Evolutionary conservation across 441 rosid species (phyloP).

Genomic region (Macaranga tanarius): DNA sequence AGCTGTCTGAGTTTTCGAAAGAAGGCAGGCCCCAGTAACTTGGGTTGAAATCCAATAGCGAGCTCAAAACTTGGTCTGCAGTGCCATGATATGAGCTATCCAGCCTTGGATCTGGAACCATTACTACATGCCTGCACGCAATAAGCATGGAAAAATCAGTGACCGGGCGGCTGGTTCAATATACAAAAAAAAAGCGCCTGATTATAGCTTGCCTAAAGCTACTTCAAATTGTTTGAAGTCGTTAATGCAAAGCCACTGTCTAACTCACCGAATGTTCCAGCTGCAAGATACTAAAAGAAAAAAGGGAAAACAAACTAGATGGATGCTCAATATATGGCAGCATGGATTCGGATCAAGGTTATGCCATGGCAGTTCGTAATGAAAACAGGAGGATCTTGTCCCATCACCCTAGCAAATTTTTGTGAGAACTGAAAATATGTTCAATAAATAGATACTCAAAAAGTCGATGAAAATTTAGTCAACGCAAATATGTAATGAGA

Average conservation of each 20-base stretch:
- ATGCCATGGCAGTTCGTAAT: no score
- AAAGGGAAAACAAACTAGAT: no score
- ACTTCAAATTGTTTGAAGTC: no score
- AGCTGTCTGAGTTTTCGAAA: constrained; percentile 41
- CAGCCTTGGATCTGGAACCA: constrained; percentile 88
- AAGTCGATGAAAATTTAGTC: neutral
- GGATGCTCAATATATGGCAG: no score
- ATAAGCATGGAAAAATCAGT: neutral
- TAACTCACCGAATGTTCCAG: no score
- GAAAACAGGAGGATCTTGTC: no score
- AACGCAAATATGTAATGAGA: neutral
- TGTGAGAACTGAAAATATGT: no score
- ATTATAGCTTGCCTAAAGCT: neutral
- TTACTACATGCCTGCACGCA: constrained; percentile 55
- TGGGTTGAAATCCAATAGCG: constrained; percentile 67
- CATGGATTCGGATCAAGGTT: no score
- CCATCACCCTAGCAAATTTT: no score
- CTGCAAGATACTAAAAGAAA: no score
- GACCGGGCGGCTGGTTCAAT: neutral
- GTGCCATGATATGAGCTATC: constrained; percentile 53
- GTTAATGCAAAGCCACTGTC: no score
- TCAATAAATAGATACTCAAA: neutral
- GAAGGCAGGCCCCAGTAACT: constrained; percentile 69
- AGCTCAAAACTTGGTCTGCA: constrained; percentile 73
- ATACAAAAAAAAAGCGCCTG: neutral